A percentile compares a stretch with the other conserved stretches of the same genome.
These are phyloP conservation scores for Lactarius pseudohatsudake DNA, from an alignment of 768 basidiomycete genomes.

Conservation along the genomic window DNA sequence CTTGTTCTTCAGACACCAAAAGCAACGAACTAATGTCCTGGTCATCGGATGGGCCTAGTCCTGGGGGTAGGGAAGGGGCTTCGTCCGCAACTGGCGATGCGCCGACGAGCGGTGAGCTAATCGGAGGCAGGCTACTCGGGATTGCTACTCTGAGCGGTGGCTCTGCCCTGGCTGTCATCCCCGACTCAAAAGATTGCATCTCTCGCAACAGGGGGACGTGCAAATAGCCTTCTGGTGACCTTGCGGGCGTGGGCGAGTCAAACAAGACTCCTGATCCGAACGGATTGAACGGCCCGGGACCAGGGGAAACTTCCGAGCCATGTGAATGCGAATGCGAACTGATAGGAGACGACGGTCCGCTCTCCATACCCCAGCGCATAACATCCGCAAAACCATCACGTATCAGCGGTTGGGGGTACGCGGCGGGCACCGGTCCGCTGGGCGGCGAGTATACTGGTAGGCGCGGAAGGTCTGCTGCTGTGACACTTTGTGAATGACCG, in stretches of 20 bases:
- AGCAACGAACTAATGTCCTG: conserved; percentile 22
- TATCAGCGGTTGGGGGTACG: conserved; percentile 32
- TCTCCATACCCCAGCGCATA: conserved; percentile 55
- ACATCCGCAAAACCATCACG: conserved; percentile 63
- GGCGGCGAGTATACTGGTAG: conserved; percentile 29
- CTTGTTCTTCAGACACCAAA: conserved; percentile 21
- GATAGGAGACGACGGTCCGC: conserved; percentile 41
- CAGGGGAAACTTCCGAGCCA: conserved; percentile 14
- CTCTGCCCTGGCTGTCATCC: conserved; percentile 67
- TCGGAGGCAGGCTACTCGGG: neutral
- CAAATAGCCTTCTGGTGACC: conserved; percentile 42
- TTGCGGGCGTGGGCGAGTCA: conserved; percentile 57
- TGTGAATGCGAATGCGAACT: conserved; percentile 28
- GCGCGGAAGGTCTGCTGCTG: conserved; percentile 61
- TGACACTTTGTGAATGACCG: conserved; percentile 78
- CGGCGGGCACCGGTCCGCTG: conserved; percentile 11
- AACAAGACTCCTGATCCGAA: conserved; percentile 66
- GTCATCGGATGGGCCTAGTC: conserved; percentile 8
- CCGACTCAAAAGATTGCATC: conserved; percentile 88
- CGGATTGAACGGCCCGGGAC: conserved; percentile 47
- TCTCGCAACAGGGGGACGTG: conserved; percentile 58
- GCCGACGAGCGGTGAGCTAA: neutral
- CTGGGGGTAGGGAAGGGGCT: conserved; percentile 10
- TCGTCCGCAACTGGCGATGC: conserved; percentile 6
- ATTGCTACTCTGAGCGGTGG: conserved; percentile 6